Evolutionary conservation across 768 basidiomycete species (phyloP), one percentile per base, ranked within the genome.

Genomic region (Psilocybe subaeruginosa): DNA sequence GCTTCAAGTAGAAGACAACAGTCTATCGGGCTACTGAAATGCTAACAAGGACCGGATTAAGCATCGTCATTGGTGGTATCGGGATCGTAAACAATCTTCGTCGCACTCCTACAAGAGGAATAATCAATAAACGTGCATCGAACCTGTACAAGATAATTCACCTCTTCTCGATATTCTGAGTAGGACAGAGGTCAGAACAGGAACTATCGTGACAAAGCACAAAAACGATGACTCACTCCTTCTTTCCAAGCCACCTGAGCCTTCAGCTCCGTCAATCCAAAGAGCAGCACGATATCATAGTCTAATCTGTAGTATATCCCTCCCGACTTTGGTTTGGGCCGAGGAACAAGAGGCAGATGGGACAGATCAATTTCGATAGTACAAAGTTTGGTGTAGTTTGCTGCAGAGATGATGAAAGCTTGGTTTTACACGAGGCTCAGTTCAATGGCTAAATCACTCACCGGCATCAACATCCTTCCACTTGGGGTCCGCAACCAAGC

Each of bases 201-300:
- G n/a, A 33, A 59, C 12, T 16, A n/a, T 7, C 16, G 27, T 52
- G 35, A 19, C 16, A 61, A 11, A 17, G 29, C 53, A 29, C 3
- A 23, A 23, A 23, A 23, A 23, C 23, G 23, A 23, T 23, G 27
- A 60, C 78, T 77, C 23, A 72, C 82, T 54, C 78, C 74, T 46
- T 84, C 82, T 62, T 73, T 69, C 84, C 84, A 86, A 27, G 76
- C 72, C 51, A 86, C 76, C 51, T 83, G 80, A 0, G 83, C 84
- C 59, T 76, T 79, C 62, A 85, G 67, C 61, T 86, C 85, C 2
- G 83, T 85, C 49, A 81, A 63, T 4, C 85, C 85, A 57, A 86
- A 84, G 7, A 80, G 69, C 23, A 86, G 61, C 8, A 85, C 72
- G 4, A 86, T 70, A n/a, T 80, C 77, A 58, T 72, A 80, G 3